Base-by-base conservation (phyloP, 2,329 filamentous ascomycete genomes). In the Lasiodiplodia sp. region DNA sequence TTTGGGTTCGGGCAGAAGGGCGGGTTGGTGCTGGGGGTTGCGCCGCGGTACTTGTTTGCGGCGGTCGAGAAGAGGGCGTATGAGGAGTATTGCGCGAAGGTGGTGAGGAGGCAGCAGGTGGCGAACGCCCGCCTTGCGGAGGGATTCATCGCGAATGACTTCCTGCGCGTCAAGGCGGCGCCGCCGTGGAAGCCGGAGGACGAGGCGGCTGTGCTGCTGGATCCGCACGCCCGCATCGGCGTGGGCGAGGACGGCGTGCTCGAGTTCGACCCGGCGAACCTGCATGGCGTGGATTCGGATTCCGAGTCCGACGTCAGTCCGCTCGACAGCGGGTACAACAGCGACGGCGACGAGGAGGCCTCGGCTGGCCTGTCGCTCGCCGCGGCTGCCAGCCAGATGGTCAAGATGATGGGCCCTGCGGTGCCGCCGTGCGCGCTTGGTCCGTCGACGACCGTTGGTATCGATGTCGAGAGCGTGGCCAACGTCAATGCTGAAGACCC, bases 1-100 rank as follows among this genome's bases (percentile, higher is more conserved):
- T 84, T 84, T 65, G 82, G 82, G 0, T 84, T 84, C 69, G 81
- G 81, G 1, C 82, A 84, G 70, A 84, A 84, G 69, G 80, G 81
- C 5, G 81, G 75, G 0, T 74, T 81, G 63, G 77, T 73, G 1
- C 70, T 83, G 14, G 75, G 78, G 0, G 77, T 83, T 0, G 71
- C 77, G 11, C 77, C 82, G 0, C 75, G 72, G 51, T 81, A 77
- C 68, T 47, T 72, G 21, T 70, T 71, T 44, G 70, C 70, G 23
- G 64, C 63, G 3, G 53, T 56, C 0, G 16, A 21, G 1, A 4
- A 4, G 14, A n/a, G 11, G 16, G 1, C 3, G 14, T 56, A 56
- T 12, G 53, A 10, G 4, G 14, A n/a, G 14, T 58, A 58, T 10
- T n/a, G 55, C 55, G 11, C 3, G 2, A 18, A 11, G 18, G 55